Percentiles rank a stretch among this genome's conserved stretches.
phyloP scores from a whole-genome alignment of 1,284 basidiomycete species.

The Pisolithus thermaeus region DNA sequence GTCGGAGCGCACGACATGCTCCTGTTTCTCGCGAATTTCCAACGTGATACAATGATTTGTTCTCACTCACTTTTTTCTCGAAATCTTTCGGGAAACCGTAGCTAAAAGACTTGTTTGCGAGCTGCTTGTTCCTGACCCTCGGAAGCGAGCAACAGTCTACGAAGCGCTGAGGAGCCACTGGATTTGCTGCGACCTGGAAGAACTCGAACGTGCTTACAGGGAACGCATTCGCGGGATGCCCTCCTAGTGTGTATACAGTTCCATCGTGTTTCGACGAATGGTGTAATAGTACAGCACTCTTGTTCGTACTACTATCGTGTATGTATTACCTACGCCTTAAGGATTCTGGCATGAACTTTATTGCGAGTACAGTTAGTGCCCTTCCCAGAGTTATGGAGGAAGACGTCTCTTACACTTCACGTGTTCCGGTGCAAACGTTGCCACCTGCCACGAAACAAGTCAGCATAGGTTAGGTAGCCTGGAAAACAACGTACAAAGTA shows the following conservation, averaged over 20 bases:
- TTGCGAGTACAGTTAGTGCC: conserved; percentile 1
- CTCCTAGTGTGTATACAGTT: conserved; percentile 7
- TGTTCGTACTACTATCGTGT: too few species aligned
- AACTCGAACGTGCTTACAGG: conserved; percentile 55
- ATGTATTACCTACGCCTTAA: conserved; percentile 47
- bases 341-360: conserved; percentile 71
- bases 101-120: conserved; percentile 51
- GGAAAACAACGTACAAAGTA: conserved; percentile 67
- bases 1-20: not conserved
- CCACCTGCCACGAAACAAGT: conserved; percentile 68
- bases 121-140: conserved; percentile 53
- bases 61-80: not conserved
- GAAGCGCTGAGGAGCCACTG: conserved; percentile 55
- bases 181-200: conserved; percentile 55
- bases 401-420: conserved; percentile 37
- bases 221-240: conserved; percentile 38
- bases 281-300: too few species aligned
- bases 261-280: not conserved
- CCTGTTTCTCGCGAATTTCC: conserved; percentile 1
- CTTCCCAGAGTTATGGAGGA: not conserved
- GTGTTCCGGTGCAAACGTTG: conserved; percentile 68
- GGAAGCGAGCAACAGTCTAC: conserved; percentile 53
- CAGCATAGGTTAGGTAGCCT: conserved; percentile 36
- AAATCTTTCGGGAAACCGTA: conserved; percentile 20
- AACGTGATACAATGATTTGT: not conserved